Evolutionary conservation across 2,329 filamentous ascomycete genomes (phyloP).

Genomic region (Calonectria naviculata): DNA sequence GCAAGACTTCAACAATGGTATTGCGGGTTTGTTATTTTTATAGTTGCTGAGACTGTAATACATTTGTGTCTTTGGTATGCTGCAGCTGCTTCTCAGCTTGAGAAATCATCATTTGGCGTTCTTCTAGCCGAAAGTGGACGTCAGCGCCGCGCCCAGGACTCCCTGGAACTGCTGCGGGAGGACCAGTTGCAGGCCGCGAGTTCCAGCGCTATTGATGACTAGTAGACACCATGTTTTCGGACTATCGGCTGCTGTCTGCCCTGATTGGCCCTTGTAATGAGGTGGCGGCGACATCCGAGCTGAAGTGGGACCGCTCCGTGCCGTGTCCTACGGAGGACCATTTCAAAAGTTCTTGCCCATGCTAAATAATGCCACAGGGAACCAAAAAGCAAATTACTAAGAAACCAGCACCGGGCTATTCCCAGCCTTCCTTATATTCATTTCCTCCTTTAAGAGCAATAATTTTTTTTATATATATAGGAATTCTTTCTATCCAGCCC

Average conservation of each 20-base stretch:
- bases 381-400: no score
- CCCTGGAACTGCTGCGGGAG: not conserved
- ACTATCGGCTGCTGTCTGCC: not conserved
- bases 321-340: no score
- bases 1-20: no score
- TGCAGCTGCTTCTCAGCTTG: not conserved
- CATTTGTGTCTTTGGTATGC: not conserved
- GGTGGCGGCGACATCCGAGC: not conserved
- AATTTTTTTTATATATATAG: not conserved
- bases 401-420: no score
- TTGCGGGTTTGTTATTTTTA: not conserved
- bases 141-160: not conserved
- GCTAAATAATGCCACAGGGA: no score
- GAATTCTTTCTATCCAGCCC: not conserved
- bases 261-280: not conserved
- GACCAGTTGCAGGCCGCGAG: not conserved
- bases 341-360: no score
- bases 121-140: not conserved
- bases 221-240: not conserved
- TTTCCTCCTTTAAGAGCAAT: not conserved
- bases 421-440: not conserved
- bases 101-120: not conserved
- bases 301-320: not conserved
- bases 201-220: not conserved
- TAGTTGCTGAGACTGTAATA: not conserved